Evolutionary conservation across 768 basidiomycete species (phyloP), one percentile per base, ranked within the genome.

Genomic region (Rhodotorula paludigena): DNA sequence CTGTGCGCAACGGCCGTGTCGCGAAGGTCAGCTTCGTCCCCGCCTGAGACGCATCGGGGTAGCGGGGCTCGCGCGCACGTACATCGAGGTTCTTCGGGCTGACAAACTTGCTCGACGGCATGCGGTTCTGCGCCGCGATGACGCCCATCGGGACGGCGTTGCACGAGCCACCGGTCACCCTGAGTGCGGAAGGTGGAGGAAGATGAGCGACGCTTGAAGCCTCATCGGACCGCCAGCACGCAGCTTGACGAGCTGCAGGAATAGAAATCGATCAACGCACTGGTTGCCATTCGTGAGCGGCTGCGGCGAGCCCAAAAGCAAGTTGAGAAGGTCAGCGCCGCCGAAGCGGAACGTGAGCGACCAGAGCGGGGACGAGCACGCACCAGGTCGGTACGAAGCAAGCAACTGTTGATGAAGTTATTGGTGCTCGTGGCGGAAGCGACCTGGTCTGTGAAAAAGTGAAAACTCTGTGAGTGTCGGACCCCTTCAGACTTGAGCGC

Each of bases 241-340:
- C 5, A n/a, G 23, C n/a, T n/a, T 23, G 49, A 5, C 8, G 10
- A 49, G 48, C 30, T 11, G 35, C 9, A 21, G 5, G 32, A 32
- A 0, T 1, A 52, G 32, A 15, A 21, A 6, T 18, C 0, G 38
- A 6, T 10, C 23, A 20, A 42, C 56, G 28, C 56, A 57, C 56
- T 57, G 56, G 30, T 57, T 44, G 6, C 41, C 56, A 32, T 33
- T 44, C 21, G 56, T 57, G 56, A 57, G 25, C 92, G 94, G 76
- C 97, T 94, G 85, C 97, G 97, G 82, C 97, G 96, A 28, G 86
- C n/a, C 85, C 7, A 18, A 16, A 21, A 14, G 39, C 30, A 21
- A 36, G 21, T 42, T 12, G 41, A 41, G 56, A 32, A 57, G 56
- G 41, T 42, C 32, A 57, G 41, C 23, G 11, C 14, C 38, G 36